These are phyloP conservation scores for Pythium rishiriense DNA, from an alignment of 352 stramenopile genomes.

Conservation along the genomic window DNA sequence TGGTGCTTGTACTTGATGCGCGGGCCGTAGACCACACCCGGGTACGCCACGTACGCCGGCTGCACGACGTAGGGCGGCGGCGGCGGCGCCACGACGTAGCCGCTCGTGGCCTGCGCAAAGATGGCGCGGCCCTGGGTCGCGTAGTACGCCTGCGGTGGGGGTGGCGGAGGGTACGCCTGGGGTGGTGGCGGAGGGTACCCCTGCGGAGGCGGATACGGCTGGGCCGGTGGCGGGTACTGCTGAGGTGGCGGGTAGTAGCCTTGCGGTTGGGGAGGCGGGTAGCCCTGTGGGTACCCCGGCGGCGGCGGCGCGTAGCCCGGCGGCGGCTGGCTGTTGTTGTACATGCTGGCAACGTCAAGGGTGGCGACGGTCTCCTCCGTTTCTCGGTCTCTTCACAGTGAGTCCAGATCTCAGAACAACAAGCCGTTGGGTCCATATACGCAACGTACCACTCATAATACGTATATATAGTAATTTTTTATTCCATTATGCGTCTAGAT, in stretches of 20 bases:
- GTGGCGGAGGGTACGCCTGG: slow-evolving; percentile 37
- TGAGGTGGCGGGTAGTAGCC: slow-evolving; percentile 29
- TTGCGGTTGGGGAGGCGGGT: slow-evolving; percentile 17
- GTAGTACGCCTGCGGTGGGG: slow-evolving; percentile 60
- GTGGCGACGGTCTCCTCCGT: no score
- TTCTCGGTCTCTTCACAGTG: no score
- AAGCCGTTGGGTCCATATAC: no score
- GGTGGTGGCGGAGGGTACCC: slow-evolving; percentile 35
- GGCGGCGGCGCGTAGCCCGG: slow-evolving; percentile 6
- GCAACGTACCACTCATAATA: no score
- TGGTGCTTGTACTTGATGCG: slow-evolving; percentile 51
- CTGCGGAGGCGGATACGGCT: slow-evolving; percentile 38
- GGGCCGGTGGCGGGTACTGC: slow-evolving; percentile 34
- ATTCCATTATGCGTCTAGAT: slow-evolving; percentile 1
- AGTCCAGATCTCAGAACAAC: no score
- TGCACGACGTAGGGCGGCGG: slow-evolving; percentile 33
- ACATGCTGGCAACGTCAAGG: no score
- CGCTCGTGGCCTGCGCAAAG: slow-evolving; percentile 59
- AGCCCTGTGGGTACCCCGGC: slow-evolving; percentile 20
- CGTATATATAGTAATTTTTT: no score
- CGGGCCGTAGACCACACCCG: slow-evolving; percentile 55
- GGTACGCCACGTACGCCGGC: slow-evolving; percentile 61
- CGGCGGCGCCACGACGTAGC: slow-evolving; percentile 31
- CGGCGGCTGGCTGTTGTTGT: slow-evolving; percentile 29
- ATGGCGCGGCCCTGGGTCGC: slow-evolving; percentile 65